Percentiles rank a stretch among this genome's conserved stretches.
Conservation (phyloP, 2,329 filamentous ascomycete genomes). For the Calonectria crousiana region DNA sequence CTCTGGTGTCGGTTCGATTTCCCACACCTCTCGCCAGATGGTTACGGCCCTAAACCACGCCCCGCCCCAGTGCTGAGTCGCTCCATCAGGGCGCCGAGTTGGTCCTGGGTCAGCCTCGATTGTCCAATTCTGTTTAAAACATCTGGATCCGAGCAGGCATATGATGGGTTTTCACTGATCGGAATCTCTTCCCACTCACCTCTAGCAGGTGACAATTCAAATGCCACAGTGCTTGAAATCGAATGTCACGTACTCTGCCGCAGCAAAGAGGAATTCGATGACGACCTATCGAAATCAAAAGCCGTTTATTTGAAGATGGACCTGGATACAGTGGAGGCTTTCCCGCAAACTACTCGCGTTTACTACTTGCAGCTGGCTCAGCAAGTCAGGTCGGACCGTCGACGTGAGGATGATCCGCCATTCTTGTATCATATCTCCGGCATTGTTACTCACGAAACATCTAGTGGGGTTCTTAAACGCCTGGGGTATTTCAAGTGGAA, state of each 20-base stretch:
- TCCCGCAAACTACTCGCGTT: neutral
- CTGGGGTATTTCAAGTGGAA: neutral
- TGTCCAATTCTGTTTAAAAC: neutral
- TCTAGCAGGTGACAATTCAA: neutral
- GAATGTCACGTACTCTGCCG: neutral
- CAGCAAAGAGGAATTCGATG: neutral
- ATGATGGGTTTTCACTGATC: neutral
- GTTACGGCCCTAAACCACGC: neutral
- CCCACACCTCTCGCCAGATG: neutral
- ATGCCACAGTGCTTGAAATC: neutral
- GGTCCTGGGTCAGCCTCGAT: neutral
- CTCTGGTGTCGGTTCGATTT: neutral
- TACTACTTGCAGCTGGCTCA: neutral
- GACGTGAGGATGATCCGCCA: neutral
- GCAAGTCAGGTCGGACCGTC: neutral
- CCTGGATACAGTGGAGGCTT: neutral
- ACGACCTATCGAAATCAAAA: neutral
- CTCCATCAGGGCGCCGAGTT: neutral
- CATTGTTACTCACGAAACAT: neutral
- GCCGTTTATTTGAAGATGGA: neutral
- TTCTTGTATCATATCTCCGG: neutral
- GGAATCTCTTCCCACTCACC: neutral
- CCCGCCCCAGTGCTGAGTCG: neutral
- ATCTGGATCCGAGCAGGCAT: neutral
- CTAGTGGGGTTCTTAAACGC: neutral